Percentiles rank a stretch among this genome's conserved stretches.
Evolutionary conservation across 1,284 basidiomycete genomes (phyloP).

Genomic region (Sporisorium reilianum): DNA sequence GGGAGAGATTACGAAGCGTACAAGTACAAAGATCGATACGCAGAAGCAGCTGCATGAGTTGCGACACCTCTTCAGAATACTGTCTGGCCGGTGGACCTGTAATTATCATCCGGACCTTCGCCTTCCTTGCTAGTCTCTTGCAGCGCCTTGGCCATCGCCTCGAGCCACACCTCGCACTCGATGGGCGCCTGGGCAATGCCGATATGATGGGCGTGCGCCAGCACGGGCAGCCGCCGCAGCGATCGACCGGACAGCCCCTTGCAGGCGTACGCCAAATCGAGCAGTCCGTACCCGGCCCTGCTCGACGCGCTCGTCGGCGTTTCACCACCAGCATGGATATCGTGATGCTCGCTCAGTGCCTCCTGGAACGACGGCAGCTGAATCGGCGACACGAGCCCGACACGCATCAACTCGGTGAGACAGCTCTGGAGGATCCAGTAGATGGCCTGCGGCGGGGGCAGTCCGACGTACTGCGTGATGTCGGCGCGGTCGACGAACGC

Average conservation of each 20-base stretch:
- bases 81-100: background rate
- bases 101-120: background rate
- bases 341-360: background rate
- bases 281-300: conserved; percentile 74
- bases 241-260: conserved; percentile 90
- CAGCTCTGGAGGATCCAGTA: conserved; percentile 93
- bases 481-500: conserved; percentile 98
- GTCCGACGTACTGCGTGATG: conserved; percentile 92
- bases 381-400: conserved; percentile 76
- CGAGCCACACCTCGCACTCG: conserved; percentile 41
- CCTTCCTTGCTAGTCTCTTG: conserved; percentile 19
- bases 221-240: conserved; percentile 86
- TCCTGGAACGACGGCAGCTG: conserved; percentile 12
- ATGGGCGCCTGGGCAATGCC: conserved; percentile 56
- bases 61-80: background rate
- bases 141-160: conserved; percentile 50
- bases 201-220: conserved; percentile 87
- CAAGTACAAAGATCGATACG: background rate
- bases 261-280: conserved; percentile 78
- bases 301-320: background rate
- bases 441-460: conserved; percentile 87
- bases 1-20: background rate
- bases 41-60: background rate
- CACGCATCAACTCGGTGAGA: conserved; percentile 81
- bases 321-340: background rate